A percentile compares a stretch with the other conserved stretches of the same genome.
These are phyloP conservation scores for Exophiala aquamarina DNA, from an alignment of 2,329 filamentous ascomycete genomes.

Conservation along the genomic window DNA sequence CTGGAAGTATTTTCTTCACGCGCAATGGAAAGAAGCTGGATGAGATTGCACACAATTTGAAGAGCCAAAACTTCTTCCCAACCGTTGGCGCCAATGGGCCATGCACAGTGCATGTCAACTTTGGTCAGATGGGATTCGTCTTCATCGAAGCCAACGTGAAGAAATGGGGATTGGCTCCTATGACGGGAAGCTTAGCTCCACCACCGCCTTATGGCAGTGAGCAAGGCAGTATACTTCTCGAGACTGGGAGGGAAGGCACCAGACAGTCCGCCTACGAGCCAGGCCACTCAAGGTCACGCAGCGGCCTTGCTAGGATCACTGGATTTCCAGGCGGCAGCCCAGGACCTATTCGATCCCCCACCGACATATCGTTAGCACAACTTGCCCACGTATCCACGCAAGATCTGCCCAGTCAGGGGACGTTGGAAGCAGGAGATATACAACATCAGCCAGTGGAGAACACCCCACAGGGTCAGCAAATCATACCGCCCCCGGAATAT, in stretches of 20 bases:
- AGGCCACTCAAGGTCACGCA: slow-evolving; percentile 72
- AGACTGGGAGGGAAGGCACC: slow-evolving; percentile 68
- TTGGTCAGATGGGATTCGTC: slow-evolving; percentile 95
- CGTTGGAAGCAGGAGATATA: slow-evolving; percentile 51
- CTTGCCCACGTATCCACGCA: slow-evolving; percentile 69
- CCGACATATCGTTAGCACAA: slow-evolving; percentile 91
- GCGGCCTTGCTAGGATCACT: slow-evolving; percentile 71
- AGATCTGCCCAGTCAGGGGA: slow-evolving; percentile 57
- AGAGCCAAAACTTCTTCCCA: slow-evolving; percentile 95
- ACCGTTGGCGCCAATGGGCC: slow-evolving; percentile 95
- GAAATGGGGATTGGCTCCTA: slow-evolving; percentile 97
- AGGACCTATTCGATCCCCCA: slow-evolving; percentile 85
- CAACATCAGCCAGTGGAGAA: slow-evolving; percentile 28
- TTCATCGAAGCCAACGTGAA: slow-evolving; percentile 99
- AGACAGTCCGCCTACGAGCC: slow-evolving; percentile 48
- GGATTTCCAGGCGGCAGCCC: slow-evolving; percentile 70
- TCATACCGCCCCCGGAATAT: slow-evolving; percentile 70
- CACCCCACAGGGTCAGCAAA: slow-evolving; percentile 53
- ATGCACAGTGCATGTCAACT: slow-evolving; percentile 91
- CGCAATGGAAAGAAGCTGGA: slow-evolving; percentile 97
- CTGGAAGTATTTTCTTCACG: slow-evolving; percentile 95
- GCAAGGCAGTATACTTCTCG: slow-evolving; percentile 91
- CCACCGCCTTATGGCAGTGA: slow-evolving; percentile 96
- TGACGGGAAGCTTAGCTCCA: slow-evolving; percentile 90
- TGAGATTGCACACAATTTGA: slow-evolving; percentile 88